Base-by-base conservation (phyloP, 2,329 filamentous ascomycete genomes). In the Colletotrichum sp. region DNA sequence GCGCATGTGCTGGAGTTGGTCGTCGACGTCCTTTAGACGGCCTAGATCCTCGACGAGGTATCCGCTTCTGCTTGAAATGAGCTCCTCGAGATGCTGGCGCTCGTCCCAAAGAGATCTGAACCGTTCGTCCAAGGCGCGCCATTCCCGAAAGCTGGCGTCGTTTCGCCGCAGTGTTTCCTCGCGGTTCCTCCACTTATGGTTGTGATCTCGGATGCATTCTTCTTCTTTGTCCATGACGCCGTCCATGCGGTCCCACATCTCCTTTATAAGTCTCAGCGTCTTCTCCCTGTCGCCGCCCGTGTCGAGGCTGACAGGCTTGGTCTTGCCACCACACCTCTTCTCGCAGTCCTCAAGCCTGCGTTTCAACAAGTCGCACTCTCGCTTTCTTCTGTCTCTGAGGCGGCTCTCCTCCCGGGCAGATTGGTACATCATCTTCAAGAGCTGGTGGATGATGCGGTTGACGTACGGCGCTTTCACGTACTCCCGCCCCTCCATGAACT, bases 361-460 rank as follows among this genome's bases (percentile, higher is more conserved):
- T 55, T 30, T 43, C n/a, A 55, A 26, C 4, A 16, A 24, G 9
- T 75, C 52, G 7, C 55, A 56, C 43, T 75, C 74, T 26, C 15
- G 21, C 21, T 56, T 64, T 13, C 38, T 61, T 9, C 67, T 64
- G 6, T 30, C 38, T 30, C 76, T 61, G 15, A 78, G 66, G 26
- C 77, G 72, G 5, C 69, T 48, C 36, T 77, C 76, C 55, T 78
- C 77, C 18, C 55, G 43, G 26, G 67, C 68, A 5, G 72, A 69
- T 26, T 70, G 71, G 62, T 71, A 78, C 66, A 66, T 76, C n/a
- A 73, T 34, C 32, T 66, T 66, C 8, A 68, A 38, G 2, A 72
- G 62, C 55, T 71, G 62, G 58, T 71, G 68, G 13, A 73, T 70
- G 66, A 77, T 69, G 48, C 66, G 65, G 75, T 78, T 77, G 13